Evolutionary conservation across 257 asterid genomes (phyloP).

Genomic region (Capsicum pubescens): DNA sequence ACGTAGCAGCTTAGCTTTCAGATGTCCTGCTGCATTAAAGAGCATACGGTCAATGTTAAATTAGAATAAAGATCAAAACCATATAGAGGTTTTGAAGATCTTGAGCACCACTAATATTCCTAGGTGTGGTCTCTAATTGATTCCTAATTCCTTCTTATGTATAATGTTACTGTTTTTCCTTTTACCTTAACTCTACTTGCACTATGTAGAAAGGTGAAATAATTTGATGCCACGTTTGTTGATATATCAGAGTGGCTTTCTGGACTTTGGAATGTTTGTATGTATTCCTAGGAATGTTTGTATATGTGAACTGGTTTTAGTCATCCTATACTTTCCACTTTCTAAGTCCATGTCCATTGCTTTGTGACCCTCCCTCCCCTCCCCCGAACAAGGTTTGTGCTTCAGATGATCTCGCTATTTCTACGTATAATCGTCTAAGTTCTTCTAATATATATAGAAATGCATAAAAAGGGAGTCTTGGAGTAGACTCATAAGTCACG

Average conservation of each 20-base stretch:
- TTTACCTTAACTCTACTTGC: neutral
- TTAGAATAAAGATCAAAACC: slow-evolving; percentile 5
- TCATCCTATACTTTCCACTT: neutral
- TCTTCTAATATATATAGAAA: no score
- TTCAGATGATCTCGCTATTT: neutral
- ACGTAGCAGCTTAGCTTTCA: slow-evolving; percentile 32
- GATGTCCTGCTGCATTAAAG: slow-evolving; percentile 32
- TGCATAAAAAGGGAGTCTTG: neutral
- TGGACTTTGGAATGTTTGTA: neutral
- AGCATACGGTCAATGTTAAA: slow-evolving; percentile 27
- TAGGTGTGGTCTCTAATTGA: neutral
- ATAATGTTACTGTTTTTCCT: neutral
- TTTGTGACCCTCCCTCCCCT: neutral
- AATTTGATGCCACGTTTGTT: neutral
- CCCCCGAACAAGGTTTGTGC: neutral
- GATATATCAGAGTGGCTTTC: neutral
- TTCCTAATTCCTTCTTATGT: neutral
- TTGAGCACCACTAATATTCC: neutral
- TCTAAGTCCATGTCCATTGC: neutral
- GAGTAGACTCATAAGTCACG: no score
- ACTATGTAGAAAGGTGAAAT: neutral
- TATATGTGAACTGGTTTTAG: neutral
- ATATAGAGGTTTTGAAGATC: slow-evolving; percentile 9
- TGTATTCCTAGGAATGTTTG: neutral
- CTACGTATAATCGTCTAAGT: neutral